Percentiles rank a stretch among this genome's conserved stretches.
Evolutionary conservation across 805 yeast genomes (phyloP).

Genomic region (Metschnikowia baotianmanensis): DNA sequence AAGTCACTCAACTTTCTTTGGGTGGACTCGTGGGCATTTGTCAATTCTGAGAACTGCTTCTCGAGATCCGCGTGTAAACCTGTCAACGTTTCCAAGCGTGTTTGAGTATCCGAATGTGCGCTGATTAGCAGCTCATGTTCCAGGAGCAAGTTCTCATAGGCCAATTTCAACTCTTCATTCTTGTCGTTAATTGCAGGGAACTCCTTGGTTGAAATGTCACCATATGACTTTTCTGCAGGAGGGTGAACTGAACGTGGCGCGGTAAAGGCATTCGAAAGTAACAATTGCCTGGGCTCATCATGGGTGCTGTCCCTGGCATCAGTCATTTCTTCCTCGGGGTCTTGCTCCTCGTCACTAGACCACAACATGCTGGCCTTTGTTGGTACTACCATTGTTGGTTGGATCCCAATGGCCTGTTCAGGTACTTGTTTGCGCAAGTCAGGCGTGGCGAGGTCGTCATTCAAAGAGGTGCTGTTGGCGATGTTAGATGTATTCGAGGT

Average conservation of each 20-base stretch:
- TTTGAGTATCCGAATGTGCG: conserved; percentile 13
- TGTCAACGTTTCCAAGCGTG: conserved; percentile 20
- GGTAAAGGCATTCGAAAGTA: conserved; percentile 1
- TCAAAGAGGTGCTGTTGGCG: conserved; percentile 7
- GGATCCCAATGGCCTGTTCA: conserved; percentile 43
- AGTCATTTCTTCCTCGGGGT: conserved; percentile 22
- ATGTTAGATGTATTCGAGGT: conserved; percentile 2
- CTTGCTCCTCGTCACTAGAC: conserved; percentile 77
- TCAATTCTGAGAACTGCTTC: conserved; percentile 21
- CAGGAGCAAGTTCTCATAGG: conserved; percentile 5
- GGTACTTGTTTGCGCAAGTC: conserved; percentile 12
- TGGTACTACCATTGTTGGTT: conserved; percentile 74
- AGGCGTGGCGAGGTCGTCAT: conserved; percentile 17
- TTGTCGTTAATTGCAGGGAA: background rate
- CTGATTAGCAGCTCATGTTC: conserved; percentile 9
- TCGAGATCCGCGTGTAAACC: conserved; percentile 11
- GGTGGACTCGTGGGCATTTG: conserved; percentile 22
- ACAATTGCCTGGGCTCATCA: conserved; percentile 7
- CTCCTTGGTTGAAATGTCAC: background rate
- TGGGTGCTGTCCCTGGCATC: background rate
- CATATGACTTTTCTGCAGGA: background rate
- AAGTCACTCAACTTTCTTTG: conserved; percentile 4
- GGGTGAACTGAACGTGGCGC: background rate
- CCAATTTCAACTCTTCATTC: conserved; percentile 1
- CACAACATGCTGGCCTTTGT: conserved; percentile 81